Evolutionary conservation across 805 yeast genomes (phyloP), one percentile per base, ranked within the genome.

Genomic region (Myxozyma monticola): DNA sequence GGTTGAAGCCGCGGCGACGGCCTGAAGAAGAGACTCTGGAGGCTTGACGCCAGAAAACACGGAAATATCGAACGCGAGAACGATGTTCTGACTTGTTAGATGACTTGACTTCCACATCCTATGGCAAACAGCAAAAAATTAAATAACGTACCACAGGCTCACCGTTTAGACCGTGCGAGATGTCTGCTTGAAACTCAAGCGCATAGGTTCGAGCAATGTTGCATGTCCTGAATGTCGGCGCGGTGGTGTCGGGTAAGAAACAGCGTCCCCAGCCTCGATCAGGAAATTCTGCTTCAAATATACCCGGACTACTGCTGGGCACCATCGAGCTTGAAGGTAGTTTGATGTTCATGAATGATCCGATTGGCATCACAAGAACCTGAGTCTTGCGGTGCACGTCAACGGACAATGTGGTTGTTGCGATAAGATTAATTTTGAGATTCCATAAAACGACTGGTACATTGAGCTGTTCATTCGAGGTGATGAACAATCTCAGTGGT

Each of bases 161-260:
- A 36, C 81, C 79, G 57, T 62, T 78, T 12, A 58, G 57, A 25
- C 59, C 60, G 22, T 47, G 49, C 7, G 57, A 45, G 25, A 73
- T 57, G 1, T 71, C 73, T 3, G 65, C 70, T 1, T 58, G 55
- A 10, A 76, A 60, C 33, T 60, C 63, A 35, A 78, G 45, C 3
- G 60, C 54, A 59, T 80, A 79, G n/a, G 51, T 56, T 33, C 85
- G 69, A 9, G 68, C 61, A 20, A 83, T 71, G 59, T 80, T 81
- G 60, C 86, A 81, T 3, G 81, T 74, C 22, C 62, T 65, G 62
- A 84, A 83, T 17, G 77, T 65, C 1, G 87, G 85, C 1, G 81
- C 68, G 3, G 77, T 65, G 36, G 70, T 58, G 39, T 71, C 74
- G 0, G 85, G 83, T 25, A 42, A 21, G 35, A 26, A 15, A 22